These are phyloP conservation scores for Drosera capensis DNA, from an alignment of 148 eudicot genomes.

Conservation along the genomic window DNA sequence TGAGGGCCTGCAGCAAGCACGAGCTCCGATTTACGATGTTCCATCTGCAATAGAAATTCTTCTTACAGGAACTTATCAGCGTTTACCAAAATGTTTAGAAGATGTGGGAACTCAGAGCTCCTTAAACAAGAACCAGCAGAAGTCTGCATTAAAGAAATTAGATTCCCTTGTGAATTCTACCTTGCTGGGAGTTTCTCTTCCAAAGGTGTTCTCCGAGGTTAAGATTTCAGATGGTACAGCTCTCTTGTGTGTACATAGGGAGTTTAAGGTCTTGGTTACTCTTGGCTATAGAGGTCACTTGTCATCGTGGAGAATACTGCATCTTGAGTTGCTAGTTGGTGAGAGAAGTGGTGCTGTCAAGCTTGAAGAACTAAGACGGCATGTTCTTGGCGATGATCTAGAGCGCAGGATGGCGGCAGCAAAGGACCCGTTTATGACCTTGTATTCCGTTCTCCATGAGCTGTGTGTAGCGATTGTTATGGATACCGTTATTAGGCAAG, in stretches of 20 bases:
- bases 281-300: constrained; percentile 97
- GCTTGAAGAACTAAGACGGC: constrained; percentile 65
- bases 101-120: constrained; percentile 75
- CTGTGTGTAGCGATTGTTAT: constrained; percentile 78
- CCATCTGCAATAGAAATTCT: constrained; percentile 90
- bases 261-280: constrained; percentile 82
- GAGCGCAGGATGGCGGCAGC: constrained; percentile 98
- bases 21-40: constrained; percentile 97
- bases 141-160: constrained; percentile 71
- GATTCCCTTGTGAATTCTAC: constrained; percentile 79
- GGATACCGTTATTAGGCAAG: constrained; percentile 94
- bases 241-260: constrained; percentile 71
- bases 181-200: constrained; percentile 66
- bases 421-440: constrained; percentile 55
- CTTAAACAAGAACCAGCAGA: constrained; percentile 56
- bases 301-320: constrained; percentile 92
- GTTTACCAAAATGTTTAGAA: constrained; percentile 84
- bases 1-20: constrained; percentile 93
- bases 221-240: constrained; percentile 83
- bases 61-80: constrained; percentile 79
- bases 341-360: constrained; percentile 74
- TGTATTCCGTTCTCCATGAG: constrained; percentile 86
- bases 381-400: constrained; percentile 85
- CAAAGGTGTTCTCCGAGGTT: constrained; percentile 65
- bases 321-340: constrained; percentile 95